Evolutionary conservation across 306 rosid genomes (phyloP).

Genomic region (Senna tora): DNA sequence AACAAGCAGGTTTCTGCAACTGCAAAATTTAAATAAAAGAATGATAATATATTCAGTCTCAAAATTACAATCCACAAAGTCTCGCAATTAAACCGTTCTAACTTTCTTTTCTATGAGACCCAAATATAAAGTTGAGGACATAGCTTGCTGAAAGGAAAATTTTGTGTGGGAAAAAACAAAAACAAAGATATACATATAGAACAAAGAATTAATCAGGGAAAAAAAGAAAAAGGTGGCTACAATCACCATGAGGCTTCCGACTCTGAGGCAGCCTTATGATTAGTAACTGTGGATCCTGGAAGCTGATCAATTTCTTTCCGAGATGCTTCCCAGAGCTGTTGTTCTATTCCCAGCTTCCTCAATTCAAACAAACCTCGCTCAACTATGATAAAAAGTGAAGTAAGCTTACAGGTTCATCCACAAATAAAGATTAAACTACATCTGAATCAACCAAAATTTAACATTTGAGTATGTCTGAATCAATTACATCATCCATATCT

Average conservation of each 20-base stretch:
- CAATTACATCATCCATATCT: neutral
- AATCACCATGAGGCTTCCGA: constrained; percentile 54
- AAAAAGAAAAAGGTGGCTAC: constrained; percentile 14
- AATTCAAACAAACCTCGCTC: constrained; percentile 89
- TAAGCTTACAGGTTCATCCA: constrained; percentile 21
- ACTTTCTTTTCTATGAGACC: constrained; percentile 12
- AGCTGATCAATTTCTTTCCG: constrained; percentile 83
- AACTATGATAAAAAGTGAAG: constrained; percentile 54
- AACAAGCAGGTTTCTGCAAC: neutral
- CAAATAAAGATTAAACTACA: constrained; percentile 28
- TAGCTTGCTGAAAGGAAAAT: constrained; percentile 2
- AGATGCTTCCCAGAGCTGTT: constrained; percentile 97
- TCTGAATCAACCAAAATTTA: no score
- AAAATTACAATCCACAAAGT: constrained; percentile 30
- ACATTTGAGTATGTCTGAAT: no score
- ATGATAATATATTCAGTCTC: constrained; percentile 22
- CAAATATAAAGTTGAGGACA: constrained; percentile 14
- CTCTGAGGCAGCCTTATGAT: constrained; percentile 58
- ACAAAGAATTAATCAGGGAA: constrained; percentile 38
- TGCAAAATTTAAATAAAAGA: constrained; percentile 33
- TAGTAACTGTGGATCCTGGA: constrained; percentile 42
- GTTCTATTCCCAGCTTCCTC: constrained; percentile 93
- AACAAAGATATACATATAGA: constrained; percentile 12
- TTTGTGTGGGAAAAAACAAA: neutral
- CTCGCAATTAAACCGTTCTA: constrained; percentile 10